Evolutionary conservation across 768 basidiomycete genomes (phyloP), one percentile per base, ranked within the genome.

Genomic region (Lanmaoa rubissima): DNA sequence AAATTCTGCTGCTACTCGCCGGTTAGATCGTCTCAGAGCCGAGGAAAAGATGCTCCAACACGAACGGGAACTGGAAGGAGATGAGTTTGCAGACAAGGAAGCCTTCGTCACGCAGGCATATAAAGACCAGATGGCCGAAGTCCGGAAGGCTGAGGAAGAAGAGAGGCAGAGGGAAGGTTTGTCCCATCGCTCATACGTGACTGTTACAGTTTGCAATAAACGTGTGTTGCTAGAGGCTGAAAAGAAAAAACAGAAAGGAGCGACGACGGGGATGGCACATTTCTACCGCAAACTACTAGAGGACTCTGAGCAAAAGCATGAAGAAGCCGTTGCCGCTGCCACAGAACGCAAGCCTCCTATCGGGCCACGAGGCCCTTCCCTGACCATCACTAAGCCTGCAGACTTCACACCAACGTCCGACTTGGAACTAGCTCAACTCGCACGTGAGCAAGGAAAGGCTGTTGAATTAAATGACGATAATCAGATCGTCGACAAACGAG

Each of bases 41-140:
- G 97, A 99, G 73, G 96, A 98, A 74, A 98, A 98, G 79, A 89
- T 96, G 89, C 88, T 98, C 69, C 91, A 95, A 69, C 81, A 83
- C 43, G 97, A 98, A 71, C 83, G 97, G 21, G 92, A 95, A 74
- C 76, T 81, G 19, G 97, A 99, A 74, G 97, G 97, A 0, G 94
- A 94, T 59, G 83, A 94, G 70, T 99, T 92, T 69, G 81, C 81
- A 54, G 97, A 92, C 76, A 98, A 95, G 77, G 97, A 98, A 53
- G 80, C 86, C n/a, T 99, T 98, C 65, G 96, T 98, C 48, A 99
- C 97, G 1, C 92, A 94, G 66, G 94, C 92, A 24, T 99, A 99
- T 76, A 94, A 94, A 70, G 89, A 92, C 48, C 97, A 98, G 73
- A 90, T 97, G 86, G 94, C 85, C 47, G 91, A 95, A 73, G 85